Conservation (phyloP, 495 filamentous ascomycete species). For the Rostrohypoxylon terebratum region DNA sequence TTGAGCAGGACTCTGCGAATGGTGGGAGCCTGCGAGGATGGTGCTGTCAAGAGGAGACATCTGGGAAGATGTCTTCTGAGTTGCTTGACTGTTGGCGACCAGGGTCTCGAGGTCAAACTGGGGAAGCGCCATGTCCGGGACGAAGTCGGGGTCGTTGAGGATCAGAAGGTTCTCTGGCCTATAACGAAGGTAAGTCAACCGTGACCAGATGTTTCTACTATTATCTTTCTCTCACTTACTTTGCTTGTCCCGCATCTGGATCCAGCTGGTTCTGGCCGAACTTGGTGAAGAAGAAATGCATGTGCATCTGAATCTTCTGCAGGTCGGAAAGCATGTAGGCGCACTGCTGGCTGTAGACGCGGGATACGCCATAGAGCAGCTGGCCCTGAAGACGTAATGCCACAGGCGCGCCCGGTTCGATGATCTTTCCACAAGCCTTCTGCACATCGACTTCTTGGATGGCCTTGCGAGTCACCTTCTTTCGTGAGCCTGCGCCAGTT, state of each 20-base stretch:
- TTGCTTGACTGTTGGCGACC: conserved; percentile 52
- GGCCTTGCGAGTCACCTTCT: conserved; percentile 83
- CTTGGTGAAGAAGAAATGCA: conserved; percentile 71
- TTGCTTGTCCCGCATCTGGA: conserved; percentile 74
- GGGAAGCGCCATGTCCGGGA: conserved; percentile 73
- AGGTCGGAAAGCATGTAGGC: conserved; percentile 85
- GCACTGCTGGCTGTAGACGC: conserved; percentile 88
- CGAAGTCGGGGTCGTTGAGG: conserved; percentile 86
- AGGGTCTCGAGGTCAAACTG: conserved; percentile 66
- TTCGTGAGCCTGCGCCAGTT: conserved; percentile 72
- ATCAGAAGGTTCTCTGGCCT: conserved; percentile 85
- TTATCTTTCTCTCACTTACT: conserved; percentile 62
- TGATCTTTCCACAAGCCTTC: conserved; percentile 88
- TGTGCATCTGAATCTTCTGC: conserved; percentile 77
- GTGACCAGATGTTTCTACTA: not conserved
- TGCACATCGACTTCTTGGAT: conserved; percentile 88
- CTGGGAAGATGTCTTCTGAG: conserved; percentile 61
- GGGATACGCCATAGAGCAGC: conserved; percentile 84
- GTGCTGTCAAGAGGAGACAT: conserved; percentile 51
- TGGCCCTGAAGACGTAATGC: conserved; percentile 93
- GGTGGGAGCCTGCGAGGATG: conserved; percentile 20
- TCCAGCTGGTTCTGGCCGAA: conserved; percentile 68
- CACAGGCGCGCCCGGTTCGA: conserved; percentile 85
- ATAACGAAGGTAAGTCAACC: conserved; percentile 25
- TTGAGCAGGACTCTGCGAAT: conserved; percentile 19